Evolutionary conservation across 73 alveolate species (phyloP), one percentile per base, ranked within the genome.

Genomic region (Paramecium primaurelia): DNA sequence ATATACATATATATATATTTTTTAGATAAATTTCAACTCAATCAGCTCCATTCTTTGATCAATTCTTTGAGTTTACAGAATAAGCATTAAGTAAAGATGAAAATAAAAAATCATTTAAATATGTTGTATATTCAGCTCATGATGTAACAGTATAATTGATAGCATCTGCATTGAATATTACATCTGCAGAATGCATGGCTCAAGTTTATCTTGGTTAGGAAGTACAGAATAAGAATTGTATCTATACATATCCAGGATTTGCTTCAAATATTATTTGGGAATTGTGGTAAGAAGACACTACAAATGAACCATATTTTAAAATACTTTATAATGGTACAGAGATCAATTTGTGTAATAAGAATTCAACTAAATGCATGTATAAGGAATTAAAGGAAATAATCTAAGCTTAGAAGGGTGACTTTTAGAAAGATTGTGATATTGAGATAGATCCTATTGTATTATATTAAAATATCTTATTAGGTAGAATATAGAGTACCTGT

Each of bases 211-310:
- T 64, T 14, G 47, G 59, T 12, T 5, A 38, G 30, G 44, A 71
- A 69, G 68, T n/a, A 14, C 26, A 71, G n/a, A 60, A 89, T 69
- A 59, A 69, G 59, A 45, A 71, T 59, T 89, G 94, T 16, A 37
- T 71, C 3, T 89, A 89, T 30, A 32, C 71, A 18, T 83, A 59
- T 51, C 86, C 94, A 37, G 88, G 92, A 42, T 89, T 58, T 71
- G 94, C 94, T 22, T 58, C 86, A n/a, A 89, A 89, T 16, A 59
- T 71, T 28, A 89, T 89, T 40, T 89, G 71, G 45, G 94, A 89
- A 83, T 83, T 89, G 12, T 71, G 92, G 71, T 88, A 89, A 71
- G 73, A 87, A 8, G 92, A 58, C 1, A 77, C 84, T 14, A 45
- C 38, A 4, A 42, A 89, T 10, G 59, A 69, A 47, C 59, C 77